phyloP scores from a whole-genome alignment of 306 rosid genomes.

The Amphicarpaea edgeworthii region DNA sequence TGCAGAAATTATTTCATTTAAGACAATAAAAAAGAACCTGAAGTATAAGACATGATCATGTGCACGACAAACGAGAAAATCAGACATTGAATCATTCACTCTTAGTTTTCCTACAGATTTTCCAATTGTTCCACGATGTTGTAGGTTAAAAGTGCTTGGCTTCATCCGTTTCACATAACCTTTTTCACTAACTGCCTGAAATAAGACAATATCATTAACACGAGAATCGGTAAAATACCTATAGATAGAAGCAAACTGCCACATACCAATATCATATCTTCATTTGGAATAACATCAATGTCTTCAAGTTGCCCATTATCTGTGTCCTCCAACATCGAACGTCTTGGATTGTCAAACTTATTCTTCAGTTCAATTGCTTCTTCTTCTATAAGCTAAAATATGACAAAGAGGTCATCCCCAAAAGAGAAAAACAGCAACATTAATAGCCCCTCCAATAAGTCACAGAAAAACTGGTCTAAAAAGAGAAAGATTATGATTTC shows the following conservation, averaged over 20 bases:
- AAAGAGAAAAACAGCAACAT: constrained; percentile 17
- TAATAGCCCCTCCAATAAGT: background rate
- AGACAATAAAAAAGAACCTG: constrained; percentile 62
- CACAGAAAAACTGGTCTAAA: background rate
- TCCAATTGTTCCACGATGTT: constrained; percentile 96
- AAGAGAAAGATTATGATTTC: background rate
- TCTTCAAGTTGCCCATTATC: constrained; percentile 95
- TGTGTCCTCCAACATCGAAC: constrained; percentile 81
- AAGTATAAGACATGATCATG: constrained; percentile 95
- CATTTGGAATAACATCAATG: constrained; percentile 96
- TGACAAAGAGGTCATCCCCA: constrained; percentile 6
- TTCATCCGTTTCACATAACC: constrained; percentile 97
- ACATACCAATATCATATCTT: constrained; percentile 89
- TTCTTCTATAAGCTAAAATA: constrained; percentile 73
- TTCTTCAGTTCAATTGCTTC: constrained; percentile 89
- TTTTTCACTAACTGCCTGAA: constrained; percentile 91
- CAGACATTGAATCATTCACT: constrained; percentile 95
- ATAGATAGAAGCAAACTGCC: constrained; percentile 13
- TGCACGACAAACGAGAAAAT: constrained; percentile 89
- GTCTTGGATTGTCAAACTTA: constrained; percentile 83
- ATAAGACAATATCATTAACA: constrained; percentile 38
- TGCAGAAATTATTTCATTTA: constrained; percentile 12
- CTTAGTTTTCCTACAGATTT: constrained; percentile 97
- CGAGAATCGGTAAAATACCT: constrained; percentile 12
- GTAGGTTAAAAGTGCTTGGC: constrained; percentile 88